Evolutionary conservation across 1,284 basidiomycete genomes (phyloP).

Genomic region (Ganoderma sinense): DNA sequence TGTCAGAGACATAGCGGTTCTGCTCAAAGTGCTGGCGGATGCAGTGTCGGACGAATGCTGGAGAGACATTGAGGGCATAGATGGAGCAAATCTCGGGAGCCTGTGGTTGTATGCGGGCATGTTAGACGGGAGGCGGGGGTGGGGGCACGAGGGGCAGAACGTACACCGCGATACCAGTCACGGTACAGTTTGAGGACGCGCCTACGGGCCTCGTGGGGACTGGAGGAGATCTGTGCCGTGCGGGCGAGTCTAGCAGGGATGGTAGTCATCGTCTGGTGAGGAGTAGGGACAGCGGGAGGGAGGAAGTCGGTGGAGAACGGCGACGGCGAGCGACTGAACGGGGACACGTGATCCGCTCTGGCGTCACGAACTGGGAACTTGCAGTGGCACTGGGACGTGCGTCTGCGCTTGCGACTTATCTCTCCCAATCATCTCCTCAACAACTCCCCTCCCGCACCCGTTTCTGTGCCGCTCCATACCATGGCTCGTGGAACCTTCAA

Average conservation of each 20-base stretch:
- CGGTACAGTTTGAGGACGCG: constrained; percentile 87
- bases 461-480: not conserved
- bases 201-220: constrained; percentile 72
- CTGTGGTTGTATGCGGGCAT: constrained; percentile 59
- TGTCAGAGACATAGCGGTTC: constrained; percentile 86
- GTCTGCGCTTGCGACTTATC: constrained; percentile 12
- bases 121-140: not conserved
- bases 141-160: constrained; percentile 38
- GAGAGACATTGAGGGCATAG: constrained; percentile 87
- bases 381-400: too few species aligned
- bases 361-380: not conserved
- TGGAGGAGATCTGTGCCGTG: constrained; percentile 65
- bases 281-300: constrained; percentile 12
- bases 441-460: not conserved
- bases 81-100: constrained; percentile 90
- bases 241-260: constrained; percentile 92
- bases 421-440: constrained; percentile 1
- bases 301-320: constrained; percentile 8
- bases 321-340: constrained; percentile 13
- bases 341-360: constrained; percentile 20
- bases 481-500: constrained; percentile 72
- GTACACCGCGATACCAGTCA: constrained; percentile 90
- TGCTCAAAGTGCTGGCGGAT: constrained; percentile 91
- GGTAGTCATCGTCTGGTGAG: constrained; percentile 68
- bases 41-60: constrained; percentile 83